A percentile compares a stretch with the other conserved stretches of the same genome.
These are phyloP conservation scores for Zymoseptoria pseudotritici DNA, from an alignment of 2,329 filamentous ascomycete species.

Conservation along the genomic window DNA sequence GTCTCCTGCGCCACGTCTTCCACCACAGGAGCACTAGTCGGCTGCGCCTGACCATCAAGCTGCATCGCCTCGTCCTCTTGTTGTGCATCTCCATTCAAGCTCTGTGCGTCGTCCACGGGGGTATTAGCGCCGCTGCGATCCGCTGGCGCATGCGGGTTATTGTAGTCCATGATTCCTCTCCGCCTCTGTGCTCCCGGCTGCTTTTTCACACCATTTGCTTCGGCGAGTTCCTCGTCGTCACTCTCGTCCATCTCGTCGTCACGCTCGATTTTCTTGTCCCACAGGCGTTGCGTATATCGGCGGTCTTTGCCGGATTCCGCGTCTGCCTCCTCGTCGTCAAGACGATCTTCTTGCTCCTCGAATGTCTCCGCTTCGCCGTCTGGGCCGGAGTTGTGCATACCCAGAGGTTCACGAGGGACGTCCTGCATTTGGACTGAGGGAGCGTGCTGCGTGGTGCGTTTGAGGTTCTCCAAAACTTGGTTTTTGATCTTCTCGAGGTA, in stretches of 20 bases:
- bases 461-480: constrained; percentile 60
- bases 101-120: constrained; percentile 23
- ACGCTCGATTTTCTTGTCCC: constrained; percentile 66
- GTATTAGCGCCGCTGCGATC: constrained; percentile 47
- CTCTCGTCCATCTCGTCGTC: constrained; percentile 80
- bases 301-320: constrained; percentile 80
- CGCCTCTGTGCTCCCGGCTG: constrained; percentile 42
- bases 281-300: constrained; percentile 71
- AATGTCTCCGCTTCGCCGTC: constrained; percentile 39
- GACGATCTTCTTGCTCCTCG: constrained; percentile 57
- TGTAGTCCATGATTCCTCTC: constrained; percentile 55
- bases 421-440: constrained; percentile 60
- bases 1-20: constrained; percentile 23
- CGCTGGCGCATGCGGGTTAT: constrained; percentile 47
- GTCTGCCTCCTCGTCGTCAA: constrained; percentile 69
- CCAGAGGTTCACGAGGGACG: constrained; percentile 51
- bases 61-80: constrained; percentile 18
- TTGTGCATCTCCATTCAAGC: constrained; percentile 25
- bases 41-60: constrained; percentile 18
- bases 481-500: constrained; percentile 61
- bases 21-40: constrained; percentile 17
- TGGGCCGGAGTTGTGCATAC: constrained; percentile 35
- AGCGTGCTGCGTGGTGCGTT: constrained; percentile 52
- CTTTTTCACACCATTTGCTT: constrained; percentile 60
- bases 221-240: constrained; percentile 76